Conservation (phyloP, 2,329 filamentous ascomycete species). For the Onygena corvina region DNA sequence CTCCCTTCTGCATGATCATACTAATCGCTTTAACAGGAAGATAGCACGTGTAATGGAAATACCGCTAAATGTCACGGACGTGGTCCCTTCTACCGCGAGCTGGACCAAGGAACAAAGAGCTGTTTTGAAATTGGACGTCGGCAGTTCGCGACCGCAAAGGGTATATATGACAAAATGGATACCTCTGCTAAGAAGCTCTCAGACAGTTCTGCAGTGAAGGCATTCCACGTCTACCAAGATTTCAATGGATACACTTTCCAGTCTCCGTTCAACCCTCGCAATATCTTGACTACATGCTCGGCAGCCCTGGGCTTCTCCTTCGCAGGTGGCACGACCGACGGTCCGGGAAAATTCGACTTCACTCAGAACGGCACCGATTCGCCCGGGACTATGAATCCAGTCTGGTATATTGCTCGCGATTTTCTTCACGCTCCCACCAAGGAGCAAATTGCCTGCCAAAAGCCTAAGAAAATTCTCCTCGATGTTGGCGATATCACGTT, state of each 20-base stretch:
- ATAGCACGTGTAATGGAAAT: constrained; percentile 59
- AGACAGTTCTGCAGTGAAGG: constrained; percentile 55
- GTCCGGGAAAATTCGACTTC: constrained; percentile 85
- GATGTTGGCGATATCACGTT: constrained; percentile 69
- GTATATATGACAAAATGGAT: constrained; percentile 47
- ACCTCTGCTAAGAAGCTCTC: constrained; percentile 33
- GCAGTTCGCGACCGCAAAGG: constrained; percentile 35
- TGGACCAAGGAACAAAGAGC: constrained; percentile 38
- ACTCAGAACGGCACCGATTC: constrained; percentile 69
- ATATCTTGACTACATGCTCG: constrained; percentile 55
- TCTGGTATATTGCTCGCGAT: constrained; percentile 67
- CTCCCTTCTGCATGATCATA: neutral
- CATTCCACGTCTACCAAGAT: constrained; percentile 76
- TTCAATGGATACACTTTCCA: constrained; percentile 64
- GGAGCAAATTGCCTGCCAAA: constrained; percentile 63
- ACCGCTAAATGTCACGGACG: constrained; percentile 36
- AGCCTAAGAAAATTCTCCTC: constrained; percentile 70
- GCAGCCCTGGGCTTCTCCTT: constrained; percentile 87
- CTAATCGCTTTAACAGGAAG: constrained; percentile 39
- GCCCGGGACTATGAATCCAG: constrained; percentile 56
- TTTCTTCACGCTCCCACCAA: constrained; percentile 58
- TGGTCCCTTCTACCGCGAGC: constrained; percentile 35
- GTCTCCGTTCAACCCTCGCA: constrained; percentile 54
- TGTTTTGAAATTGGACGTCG: constrained; percentile 40
- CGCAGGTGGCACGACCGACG: constrained; percentile 82